These are phyloP conservation scores for Dactylellina drechsleri DNA, from an alignment of 2,329 filamentous ascomycete species.

Conservation along the genomic window DNA sequence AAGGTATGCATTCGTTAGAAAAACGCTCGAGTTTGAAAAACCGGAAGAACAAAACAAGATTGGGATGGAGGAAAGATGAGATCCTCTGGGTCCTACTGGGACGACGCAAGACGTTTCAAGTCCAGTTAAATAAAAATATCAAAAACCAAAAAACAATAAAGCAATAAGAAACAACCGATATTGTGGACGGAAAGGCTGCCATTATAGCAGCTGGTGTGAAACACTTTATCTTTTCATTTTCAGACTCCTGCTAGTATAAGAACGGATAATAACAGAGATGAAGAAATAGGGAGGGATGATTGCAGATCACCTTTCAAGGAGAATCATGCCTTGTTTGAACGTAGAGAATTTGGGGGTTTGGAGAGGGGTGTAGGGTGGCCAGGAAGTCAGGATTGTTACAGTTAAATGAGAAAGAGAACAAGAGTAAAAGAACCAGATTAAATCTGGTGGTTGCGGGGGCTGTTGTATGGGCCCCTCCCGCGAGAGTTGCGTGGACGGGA, in stretches of 20 bases:
- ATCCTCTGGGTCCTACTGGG: neutral
- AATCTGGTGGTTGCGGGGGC: slow-evolving; percentile 5
- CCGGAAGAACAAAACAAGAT: too few species aligned
- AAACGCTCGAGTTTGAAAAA: too few species aligned
- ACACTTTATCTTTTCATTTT: too few species aligned
- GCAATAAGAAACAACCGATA: neutral
- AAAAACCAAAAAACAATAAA: neutral
- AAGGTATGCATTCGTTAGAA: too few species aligned
- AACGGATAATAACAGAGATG: neutral
- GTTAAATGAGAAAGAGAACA: too few species aligned
- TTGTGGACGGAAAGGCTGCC: neutral
- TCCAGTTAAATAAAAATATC: neutral
- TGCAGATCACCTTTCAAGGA: neutral
- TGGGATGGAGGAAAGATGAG: neutral
- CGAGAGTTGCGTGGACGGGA: slow-evolving; percentile 10
- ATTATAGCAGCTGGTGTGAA: neutral
- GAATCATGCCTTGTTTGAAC: neutral
- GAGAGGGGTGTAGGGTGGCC: neutral
- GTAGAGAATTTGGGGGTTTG: neutral
- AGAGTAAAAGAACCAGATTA: neutral
- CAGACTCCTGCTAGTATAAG: neutral
- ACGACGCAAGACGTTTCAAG: neutral
- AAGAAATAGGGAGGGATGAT: neutral
- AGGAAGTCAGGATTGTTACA: neutral
- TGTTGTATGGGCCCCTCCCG: neutral